Conservation (phyloP, 331 rosid genomes). For the Phaseolus coccineus region DNA sequence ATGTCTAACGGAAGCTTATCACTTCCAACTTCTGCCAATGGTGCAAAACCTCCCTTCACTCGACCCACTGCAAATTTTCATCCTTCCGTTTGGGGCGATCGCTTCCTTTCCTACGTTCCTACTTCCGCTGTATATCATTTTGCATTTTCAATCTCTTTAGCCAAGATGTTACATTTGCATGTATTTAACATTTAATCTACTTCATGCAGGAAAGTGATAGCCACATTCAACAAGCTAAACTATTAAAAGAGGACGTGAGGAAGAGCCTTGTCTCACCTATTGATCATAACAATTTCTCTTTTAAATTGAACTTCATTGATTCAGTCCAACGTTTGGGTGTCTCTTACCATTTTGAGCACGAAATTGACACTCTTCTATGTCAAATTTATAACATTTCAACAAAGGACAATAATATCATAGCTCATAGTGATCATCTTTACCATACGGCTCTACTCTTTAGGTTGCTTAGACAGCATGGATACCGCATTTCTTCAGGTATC, state of each 20-base stretch:
- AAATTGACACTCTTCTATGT: constrained; percentile 39
- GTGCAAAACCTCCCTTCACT: too few relatives aligned
- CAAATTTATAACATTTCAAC: neutral
- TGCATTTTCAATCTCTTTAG: too few relatives aligned
- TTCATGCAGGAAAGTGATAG: neutral
- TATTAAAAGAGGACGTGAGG: constrained; percentile 26
- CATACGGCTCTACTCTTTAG: neutral
- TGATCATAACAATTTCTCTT: neutral
- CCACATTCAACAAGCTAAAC: neutral
- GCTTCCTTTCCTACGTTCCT: too few relatives aligned
- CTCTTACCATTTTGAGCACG: constrained; percentile 41
- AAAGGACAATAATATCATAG: neutral
- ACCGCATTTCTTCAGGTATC: constrained; percentile 1
- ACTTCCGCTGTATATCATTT: too few relatives aligned
- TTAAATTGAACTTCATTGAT: constrained; percentile 44
- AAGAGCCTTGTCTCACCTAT: neutral
- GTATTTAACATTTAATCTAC: neutral
- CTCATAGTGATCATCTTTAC: constrained; percentile 5
- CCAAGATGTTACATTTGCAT: too few relatives aligned
- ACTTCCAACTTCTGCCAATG: too few relatives aligned
- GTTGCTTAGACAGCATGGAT: neutral
- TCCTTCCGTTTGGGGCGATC: too few relatives aligned
- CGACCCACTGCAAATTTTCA: too few relatives aligned
- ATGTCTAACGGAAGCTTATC: too few relatives aligned
- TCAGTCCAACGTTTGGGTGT: constrained; percentile 47